phyloP scores from a whole-genome alignment of 2,329 filamentous ascomycete species.

The Fusarium pseudonygamai region DNA sequence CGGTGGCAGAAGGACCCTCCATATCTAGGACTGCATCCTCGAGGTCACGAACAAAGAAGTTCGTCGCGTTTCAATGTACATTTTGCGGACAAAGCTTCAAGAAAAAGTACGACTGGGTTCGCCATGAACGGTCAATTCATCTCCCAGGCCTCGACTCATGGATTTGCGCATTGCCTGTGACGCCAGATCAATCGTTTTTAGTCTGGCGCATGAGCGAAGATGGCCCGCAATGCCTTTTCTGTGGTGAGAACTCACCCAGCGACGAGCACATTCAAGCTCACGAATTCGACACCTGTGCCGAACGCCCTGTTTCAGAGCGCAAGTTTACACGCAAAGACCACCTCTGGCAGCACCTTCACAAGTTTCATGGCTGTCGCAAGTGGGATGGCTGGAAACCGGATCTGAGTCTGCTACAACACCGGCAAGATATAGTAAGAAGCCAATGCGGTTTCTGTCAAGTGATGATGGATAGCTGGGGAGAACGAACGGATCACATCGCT shows the following conservation, averaged over 20 bases:
- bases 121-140: constrained; percentile 63
- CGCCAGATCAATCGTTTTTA: constrained; percentile 51
- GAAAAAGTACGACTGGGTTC: constrained; percentile 54
- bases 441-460: constrained; percentile 45
- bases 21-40: constrained; percentile 24
- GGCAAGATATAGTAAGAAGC: constrained; percentile 42
- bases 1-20: constrained; percentile 28
- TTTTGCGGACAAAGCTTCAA: constrained; percentile 52
- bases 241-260: constrained; percentile 47
- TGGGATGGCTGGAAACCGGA: constrained; percentile 60
- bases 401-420: constrained; percentile 46
- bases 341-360: constrained; percentile 53
- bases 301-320: constrained; percentile 55
- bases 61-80: constrained; percentile 49
- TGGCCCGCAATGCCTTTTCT: constrained; percentile 53
- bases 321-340: constrained; percentile 55
- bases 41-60: constrained; percentile 16
- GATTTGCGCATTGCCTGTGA: constrained; percentile 59
- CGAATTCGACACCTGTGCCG: constrained; percentile 59
- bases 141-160: constrained; percentile 54
- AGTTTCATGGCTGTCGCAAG: constrained; percentile 56
- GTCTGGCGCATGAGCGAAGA: constrained; percentile 60
- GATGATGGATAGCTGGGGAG: constrained; percentile 42
- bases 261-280: constrained; percentile 52
- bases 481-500: constrained; percentile 43